Evolutionary conservation across 2,329 filamentous ascomycete species (phyloP).

Genomic region (Fusarium bactridioides): DNA sequence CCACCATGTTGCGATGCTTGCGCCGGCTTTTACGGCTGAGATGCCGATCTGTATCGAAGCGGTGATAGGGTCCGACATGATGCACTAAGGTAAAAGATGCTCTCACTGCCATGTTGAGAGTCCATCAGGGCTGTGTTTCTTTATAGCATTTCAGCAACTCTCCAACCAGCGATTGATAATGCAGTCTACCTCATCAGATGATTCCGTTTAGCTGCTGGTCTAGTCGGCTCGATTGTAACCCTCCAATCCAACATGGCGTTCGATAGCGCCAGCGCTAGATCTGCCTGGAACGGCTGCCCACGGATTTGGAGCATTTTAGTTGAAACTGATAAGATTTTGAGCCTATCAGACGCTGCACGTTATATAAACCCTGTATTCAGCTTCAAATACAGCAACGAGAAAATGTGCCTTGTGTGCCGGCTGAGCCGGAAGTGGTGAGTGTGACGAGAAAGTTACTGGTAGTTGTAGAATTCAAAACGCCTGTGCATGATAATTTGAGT

Average conservation of each 20-base stretch:
- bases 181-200: background rate
- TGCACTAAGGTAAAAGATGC: rapidly evolving
- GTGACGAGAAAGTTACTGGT: background rate
- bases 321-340: background rate
- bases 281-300: background rate
- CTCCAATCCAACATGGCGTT: background rate
- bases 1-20: background rate
- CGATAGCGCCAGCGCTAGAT: background rate
- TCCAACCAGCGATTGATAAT: background rate
- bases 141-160: background rate
- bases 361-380: background rate
- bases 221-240: background rate
- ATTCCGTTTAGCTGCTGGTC: background rate
- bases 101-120: background rate
- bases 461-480: background rate
- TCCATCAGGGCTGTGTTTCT: background rate
- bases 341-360: background rate
- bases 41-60: background rate
- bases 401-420: background rate
- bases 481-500: background rate
- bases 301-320: background rate
- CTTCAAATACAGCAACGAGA: rapidly evolving
- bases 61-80: background rate
- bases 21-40: background rate
- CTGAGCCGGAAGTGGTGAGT: background rate